A percentile compares a stretch with the other conserved stretches of the same genome.
Conservation (phyloP, 345 rosid genomes). For the Turnera subulata region DNA sequence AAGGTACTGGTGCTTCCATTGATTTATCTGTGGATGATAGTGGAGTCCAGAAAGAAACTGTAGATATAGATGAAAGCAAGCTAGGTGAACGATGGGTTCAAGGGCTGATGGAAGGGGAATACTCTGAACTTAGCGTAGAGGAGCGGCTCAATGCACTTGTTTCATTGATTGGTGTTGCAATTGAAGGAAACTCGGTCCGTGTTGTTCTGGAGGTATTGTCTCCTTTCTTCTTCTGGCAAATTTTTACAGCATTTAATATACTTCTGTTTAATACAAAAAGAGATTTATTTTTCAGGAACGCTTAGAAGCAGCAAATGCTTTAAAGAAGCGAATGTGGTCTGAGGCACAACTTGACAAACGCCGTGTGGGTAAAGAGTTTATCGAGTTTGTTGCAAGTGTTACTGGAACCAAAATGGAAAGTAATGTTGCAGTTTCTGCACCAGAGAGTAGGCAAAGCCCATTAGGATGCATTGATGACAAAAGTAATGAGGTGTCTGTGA, state of each 20-base stretch:
- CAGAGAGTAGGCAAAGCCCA: constrained; percentile 50
- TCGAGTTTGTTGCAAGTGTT: constrained; percentile 44
- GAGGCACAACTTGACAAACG: constrained; percentile 92
- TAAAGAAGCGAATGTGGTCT: constrained; percentile 92
- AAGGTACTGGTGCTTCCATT: constrained; percentile 21
- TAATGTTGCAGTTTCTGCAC: constrained; percentile 27
- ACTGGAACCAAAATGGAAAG: constrained; percentile 42
- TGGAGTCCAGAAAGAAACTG: constrained; percentile 29
- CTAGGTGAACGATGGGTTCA: constrained; percentile 82
- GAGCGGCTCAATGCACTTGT: constrained; percentile 79
- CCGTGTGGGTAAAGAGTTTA: constrained; percentile 63
- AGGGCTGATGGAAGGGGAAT: constrained; percentile 80
- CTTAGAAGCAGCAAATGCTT: constrained; percentile 76
- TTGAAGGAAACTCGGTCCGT: constrained; percentile 73
- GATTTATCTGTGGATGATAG: constrained; percentile 23
- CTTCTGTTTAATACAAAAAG: constrained; percentile 23
- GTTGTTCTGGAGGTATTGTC: constrained; percentile 56
- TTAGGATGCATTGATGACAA: constrained; percentile 29
- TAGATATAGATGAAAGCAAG: constrained; percentile 60
- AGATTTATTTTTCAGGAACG: constrained; percentile 60
- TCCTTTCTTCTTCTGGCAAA: not conserved
- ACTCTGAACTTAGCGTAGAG: constrained; percentile 66
- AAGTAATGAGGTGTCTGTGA: constrained; percentile 20
- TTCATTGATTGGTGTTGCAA: constrained; percentile 65
- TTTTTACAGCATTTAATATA: not conserved